These are phyloP conservation scores for Cnidoscolus chayamansa DNA, from an alignment of 441 rosid species.

Conservation along the genomic window DNA sequence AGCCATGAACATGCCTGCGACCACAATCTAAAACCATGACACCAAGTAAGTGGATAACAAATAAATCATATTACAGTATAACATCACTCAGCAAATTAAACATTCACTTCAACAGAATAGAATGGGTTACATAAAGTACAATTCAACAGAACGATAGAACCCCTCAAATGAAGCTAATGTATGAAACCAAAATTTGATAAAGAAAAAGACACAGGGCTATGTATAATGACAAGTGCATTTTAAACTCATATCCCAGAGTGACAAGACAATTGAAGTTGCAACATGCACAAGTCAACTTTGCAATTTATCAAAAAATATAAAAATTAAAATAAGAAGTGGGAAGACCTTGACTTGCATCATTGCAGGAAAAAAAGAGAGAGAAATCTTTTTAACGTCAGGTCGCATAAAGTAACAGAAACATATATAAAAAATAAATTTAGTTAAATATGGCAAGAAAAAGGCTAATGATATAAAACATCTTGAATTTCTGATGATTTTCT, in stretches of 20 bases:
- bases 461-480: not conserved
- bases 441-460: not conserved
- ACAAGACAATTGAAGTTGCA: not conserved
- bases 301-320: not conserved
- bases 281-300: not conserved
- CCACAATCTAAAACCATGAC: too few relatives aligned
- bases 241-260: not conserved
- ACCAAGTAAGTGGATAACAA: not conserved
- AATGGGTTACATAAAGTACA: slow-evolving; percentile 1
- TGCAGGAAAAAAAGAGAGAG: not conserved
- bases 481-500: not conserved
- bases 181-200: not conserved
- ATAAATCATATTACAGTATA: slow-evolving; percentile 10
- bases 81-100: not conserved
- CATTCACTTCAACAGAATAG: not conserved
- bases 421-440: not conserved
- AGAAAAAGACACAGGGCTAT: not conserved
- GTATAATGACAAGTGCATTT: not conserved
- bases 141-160: not conserved
- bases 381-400: not conserved
- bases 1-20: too few relatives aligned
- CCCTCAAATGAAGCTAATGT: slow-evolving; percentile 10
- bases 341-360: not conserved
- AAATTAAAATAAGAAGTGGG: not conserved
- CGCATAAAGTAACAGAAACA: too few relatives aligned